Evolutionary conservation across 2,329 filamentous ascomycete genomes (phyloP).

Genomic region (Juglanconis juglandina): DNA sequence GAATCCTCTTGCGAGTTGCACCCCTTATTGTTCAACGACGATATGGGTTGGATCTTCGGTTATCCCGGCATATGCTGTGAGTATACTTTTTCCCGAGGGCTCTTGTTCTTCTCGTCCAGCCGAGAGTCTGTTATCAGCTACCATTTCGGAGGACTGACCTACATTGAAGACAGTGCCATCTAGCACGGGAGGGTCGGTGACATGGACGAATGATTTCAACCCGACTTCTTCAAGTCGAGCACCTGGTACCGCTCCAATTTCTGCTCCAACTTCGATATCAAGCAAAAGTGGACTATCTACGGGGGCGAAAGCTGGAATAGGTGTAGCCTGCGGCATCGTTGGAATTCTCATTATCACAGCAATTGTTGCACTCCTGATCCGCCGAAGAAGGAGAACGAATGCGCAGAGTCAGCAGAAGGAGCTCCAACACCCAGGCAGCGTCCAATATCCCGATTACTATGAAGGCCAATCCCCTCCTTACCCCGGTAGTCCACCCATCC

Average conservation of each 20-base stretch:
- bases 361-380: not conserved
- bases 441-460: not conserved
- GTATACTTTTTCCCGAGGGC: not conserved
- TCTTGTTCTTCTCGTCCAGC: not conserved
- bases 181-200: not conserved
- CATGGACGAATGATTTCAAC: not conserved
- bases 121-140: not conserved
- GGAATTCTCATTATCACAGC: not conserved
- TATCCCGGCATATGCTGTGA: not conserved
- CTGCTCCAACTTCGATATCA: not conserved
- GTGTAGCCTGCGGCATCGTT: not conserved
- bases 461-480: not conserved
- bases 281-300: not conserved
- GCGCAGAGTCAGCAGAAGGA: not conserved
- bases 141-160: not conserved
- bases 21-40: not conserved
- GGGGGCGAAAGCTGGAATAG: not conserved
- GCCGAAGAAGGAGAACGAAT: not conserved
- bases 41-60: not conserved
- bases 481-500: not conserved
- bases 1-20: not conserved
- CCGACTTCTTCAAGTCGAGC: not conserved
- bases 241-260: not conserved
- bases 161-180: not conserved
- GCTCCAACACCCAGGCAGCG: not conserved